Base-by-base conservation (phyloP, 208 protist genomes). In the Ichthyophonus hoferi region DNA sequence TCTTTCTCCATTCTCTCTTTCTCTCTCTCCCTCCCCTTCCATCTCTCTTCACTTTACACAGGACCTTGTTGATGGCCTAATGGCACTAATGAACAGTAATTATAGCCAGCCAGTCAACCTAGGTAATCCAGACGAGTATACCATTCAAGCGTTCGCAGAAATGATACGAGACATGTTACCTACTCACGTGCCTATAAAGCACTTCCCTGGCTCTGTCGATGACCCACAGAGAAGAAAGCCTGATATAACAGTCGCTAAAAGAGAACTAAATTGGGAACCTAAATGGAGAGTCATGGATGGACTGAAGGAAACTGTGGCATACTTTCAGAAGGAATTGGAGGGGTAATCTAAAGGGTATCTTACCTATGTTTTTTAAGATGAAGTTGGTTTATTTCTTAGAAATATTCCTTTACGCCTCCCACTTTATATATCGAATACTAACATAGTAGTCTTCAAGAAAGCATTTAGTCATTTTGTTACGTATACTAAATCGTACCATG, bases 61-160 rank as follows among this genome's bases (percentile, higher is more conserved):
- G 35, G 79, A 87, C 50, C 37, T 87, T 12, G 79, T 90, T 17
- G 78, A 82, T 39, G 79, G 79, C 24, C 38, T 86, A 7, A 90
- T 90, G 12, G 42, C 35, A 12, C 79, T 90, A 1, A 86, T 86
- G 87, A 88, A 89, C 58, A 58, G 42, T 40, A 40, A 89, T 35
- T 87, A 88, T 35, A n/a, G 24, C 42, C 42, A 76, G 0, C 90
- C 90, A 12, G 84, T 91, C 41, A 91, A 91, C 82, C 38, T 90
- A 2, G 90, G 90, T 39, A 91, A 91, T 41, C 90, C 90, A 40
- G 41, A 88, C 2, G 84, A 91, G 79, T 89, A 87, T 79, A 87
- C 89, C 17, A 89, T 91, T 39, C 1, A 38, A 42, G 43, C 88
- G 34, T 85, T 91, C 79, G 89, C 84, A 40, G 41, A 89, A 38